Base-by-base conservation (phyloP, 2,329 filamentous ascomycete genomes). In the Thermoascus crustaceus region DNA sequence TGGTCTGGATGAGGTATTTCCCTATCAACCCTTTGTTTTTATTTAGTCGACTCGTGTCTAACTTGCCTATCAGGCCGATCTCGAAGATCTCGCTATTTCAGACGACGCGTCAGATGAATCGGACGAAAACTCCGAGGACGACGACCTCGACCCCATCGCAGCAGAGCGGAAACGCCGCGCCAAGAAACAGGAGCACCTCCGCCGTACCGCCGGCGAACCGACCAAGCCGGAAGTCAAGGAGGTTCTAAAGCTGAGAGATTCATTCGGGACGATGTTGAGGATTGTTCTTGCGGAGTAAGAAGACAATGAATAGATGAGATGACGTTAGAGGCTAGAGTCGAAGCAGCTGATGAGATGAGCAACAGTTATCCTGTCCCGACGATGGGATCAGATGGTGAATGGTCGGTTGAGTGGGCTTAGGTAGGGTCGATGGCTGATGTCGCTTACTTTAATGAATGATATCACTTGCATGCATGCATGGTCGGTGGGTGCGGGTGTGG, bases 131-230 rank as follows among this genome's bases (percentile, higher is more conserved):
- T 80, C 82, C 37, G 76, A 73, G 8, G 80, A 85, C 34, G 85
- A 93, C 38, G 80, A 88, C 39, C 62, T 84, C 41, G 88, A 96
- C 53, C 87, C 89, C 1, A 93, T 98, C 45, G 79, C 80, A 43
- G 84, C 85, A 4, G 91, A 96, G 68, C 71, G 89, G 40, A 82
- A 80, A 52, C 73, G 85, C 41, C 73, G 89, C 44, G 73, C 77
- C 6, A 84, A 80, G 67, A 78, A 75, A 48, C 84, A 88, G 54
- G 88, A 94, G 54, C 76, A 82, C 40, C 69, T 98, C 35, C 75
- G 85, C 44, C 72, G 86, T 35, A 81, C 75, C 27, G 86, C 87
- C 1, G 87, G 87, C 20, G 86, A 94, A 65, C 87, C 87, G 1
- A 67, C 71, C 34, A 95, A 94, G 65, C 87, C 87, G 3, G 63